Base-by-base conservation (phyloP, 2,329 filamentous ascomycete species). In the Trichoderma atrobrunneum region DNA sequence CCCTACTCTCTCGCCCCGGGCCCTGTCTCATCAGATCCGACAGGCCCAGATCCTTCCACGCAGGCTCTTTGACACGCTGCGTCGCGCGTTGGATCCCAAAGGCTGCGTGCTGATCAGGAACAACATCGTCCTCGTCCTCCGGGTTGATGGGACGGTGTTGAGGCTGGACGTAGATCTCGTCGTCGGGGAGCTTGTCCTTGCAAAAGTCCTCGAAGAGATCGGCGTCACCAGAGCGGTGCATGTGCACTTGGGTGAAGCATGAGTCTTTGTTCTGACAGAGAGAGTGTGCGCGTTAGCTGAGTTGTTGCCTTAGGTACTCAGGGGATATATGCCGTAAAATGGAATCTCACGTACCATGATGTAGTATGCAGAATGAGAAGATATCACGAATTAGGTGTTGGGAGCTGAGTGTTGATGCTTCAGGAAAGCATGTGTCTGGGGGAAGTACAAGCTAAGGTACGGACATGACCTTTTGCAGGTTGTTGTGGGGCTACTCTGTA, bases 111-210 rank as follows among this genome's bases (percentile, higher is more conserved):
- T 96, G 93, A 81, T 96, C 93, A 0, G 93, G 93, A 5, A 96
- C 93, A 5, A 96, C 92, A 78, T 96, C 93, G 78, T 96, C 93
- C 82, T 96, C 93, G 80, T 96, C 93, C 81, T 96, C 93, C 0
- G 93, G 93, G 79, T 96, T 95, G 78, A 94, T 87, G 54, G 93
- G 93, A 80, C 94, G 92, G 79, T 94, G 89, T 74, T 93, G 89
- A 8, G 90, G 89, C 39, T 92, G 89, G n/a, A 97, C 92, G 81
- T 93, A 92, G 79, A 96, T 93, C 71, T 95, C 92, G 82, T 96
- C 93, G 73, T 87, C 85, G n/a, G 90, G 90, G 59, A 92, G 87
- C 78, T 86, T 88, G 82, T 92, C 90, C 79, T 88, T 89, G 86
- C 89, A 91, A 78, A 92, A 91, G 80, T 92, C 90, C 80, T 95